Base-by-base conservation (phyloP, 306 rosid genomes). In the Erythrophleum fordii region DNA sequence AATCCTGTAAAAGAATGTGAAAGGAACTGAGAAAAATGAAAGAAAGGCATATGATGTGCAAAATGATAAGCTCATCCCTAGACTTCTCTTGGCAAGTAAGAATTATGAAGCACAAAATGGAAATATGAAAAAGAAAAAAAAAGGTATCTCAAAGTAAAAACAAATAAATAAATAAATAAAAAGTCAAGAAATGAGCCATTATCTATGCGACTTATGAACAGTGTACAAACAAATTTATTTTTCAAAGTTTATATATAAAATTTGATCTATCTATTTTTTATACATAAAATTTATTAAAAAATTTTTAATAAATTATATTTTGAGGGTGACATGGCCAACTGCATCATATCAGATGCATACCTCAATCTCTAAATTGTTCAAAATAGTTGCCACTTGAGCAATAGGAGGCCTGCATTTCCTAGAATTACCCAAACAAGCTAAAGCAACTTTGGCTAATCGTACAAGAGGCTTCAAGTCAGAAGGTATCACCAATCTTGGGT, bases 361-460 rank as follows among this genome's bases (percentile, higher is more conserved):
- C 78, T 87, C 81, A 3, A 45, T 77, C 79, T 93, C 96, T 68
- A 95, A 82, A 82, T 72, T 87, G 80, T 80, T 89, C 89, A 93
- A 85, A 82, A 95, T 95, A 41, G 89, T 81, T 0, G 84, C 97
- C 11, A 93, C 96, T 67, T 95, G 98, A 77, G 79, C 75, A 39
- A 90, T 84, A 0, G 85, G 78, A 81, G 99, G 99, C 84, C 99
- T 85, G 56, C 92, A 89, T 83, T 88, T 89, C 62, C 98, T 76
- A 48, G 93, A 81, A 74, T 95, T 95, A 20, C 89, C 91, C 73
- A 93, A 93, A 75, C 99, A 91, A 80, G 98, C 89, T 13, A 82
- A 87, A 76, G 99, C 97, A 69, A 91, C 97, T 84, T 95, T 93
- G 22, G 97, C 97, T 76, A 95, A 72, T 74, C 99, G 85, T 69